These are phyloP conservation scores for Phaeotremella fagi DNA, from an alignment of 768 basidiomycete genomes.

Conservation along the genomic window DNA sequence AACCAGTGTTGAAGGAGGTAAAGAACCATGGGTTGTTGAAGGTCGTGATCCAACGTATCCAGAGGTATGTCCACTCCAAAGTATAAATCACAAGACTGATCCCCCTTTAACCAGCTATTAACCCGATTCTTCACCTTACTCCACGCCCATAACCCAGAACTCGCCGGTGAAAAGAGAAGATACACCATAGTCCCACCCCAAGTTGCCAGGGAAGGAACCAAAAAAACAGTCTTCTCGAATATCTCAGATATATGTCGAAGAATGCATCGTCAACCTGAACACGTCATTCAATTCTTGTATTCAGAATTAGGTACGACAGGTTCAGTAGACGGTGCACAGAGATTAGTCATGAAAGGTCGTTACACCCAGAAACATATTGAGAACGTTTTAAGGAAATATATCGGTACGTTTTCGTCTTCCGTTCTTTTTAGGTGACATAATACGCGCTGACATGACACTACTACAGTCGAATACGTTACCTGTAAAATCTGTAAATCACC, in stretches of 20 bases:
- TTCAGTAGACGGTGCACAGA: conserved; percentile 82
- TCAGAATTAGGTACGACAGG: conserved; percentile 98
- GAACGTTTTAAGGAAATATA: conserved; percentile 91
- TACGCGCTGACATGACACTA: conserved; percentile 1
- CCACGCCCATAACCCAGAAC: conserved; percentile 88
- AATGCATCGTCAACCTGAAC: conserved; percentile 97
- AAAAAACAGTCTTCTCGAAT: conserved; percentile 95
- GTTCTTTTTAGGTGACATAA: too few species aligned
- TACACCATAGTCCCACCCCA: conserved; percentile 97
- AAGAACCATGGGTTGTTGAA: conserved; percentile 73
- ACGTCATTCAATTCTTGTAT: conserved; percentile 94
- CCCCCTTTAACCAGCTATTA: conserved; percentile 61
- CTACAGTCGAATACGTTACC: conserved; percentile 89
- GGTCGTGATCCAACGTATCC: conserved; percentile 95
- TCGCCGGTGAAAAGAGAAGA: conserved; percentile 75
- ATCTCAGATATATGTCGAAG: conserved; percentile 94
- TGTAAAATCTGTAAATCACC: conserved; percentile 99
- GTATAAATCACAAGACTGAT: too few species aligned
- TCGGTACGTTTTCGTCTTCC: conserved; percentile 59
- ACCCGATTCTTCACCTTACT: conserved; percentile 85
- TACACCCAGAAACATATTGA: conserved; percentile 99
- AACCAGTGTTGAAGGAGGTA: conserved; percentile 54
- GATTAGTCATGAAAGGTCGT: conserved; percentile 92
- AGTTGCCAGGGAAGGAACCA: conserved; percentile 91
- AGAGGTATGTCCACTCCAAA: conserved; percentile 65